Evolutionary conservation across 345 rosid genomes (phyloP).

Genomic region (Eucalyptus regnans): DNA sequence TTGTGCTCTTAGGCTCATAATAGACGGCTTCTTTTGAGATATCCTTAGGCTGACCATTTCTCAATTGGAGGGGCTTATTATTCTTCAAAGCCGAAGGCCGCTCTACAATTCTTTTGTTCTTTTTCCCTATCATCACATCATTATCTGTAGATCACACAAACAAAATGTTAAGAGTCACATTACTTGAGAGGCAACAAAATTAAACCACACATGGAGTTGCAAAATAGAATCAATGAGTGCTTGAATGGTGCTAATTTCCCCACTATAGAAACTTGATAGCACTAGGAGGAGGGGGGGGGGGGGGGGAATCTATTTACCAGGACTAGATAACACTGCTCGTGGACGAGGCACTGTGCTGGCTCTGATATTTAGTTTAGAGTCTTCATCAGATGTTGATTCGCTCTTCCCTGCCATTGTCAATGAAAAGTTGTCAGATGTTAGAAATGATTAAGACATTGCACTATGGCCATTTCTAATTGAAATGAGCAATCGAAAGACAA

Average conservation of each 20-base stretch:
- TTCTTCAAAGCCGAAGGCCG: conserved; percentile 12
- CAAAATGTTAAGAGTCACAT: background rate
- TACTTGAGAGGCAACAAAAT: background rate
- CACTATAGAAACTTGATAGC: background rate
- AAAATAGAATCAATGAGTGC: background rate
- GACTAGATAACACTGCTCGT: conserved; percentile 66
- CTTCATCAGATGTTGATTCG: conserved; percentile 3
- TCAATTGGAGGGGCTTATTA: conserved; percentile 4
- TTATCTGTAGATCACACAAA: conserved; percentile 16
- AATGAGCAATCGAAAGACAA: background rate
- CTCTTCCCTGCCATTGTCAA: conserved; percentile 17
- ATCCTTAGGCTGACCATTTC: conserved; percentile 14
- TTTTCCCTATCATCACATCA: conserved; percentile 39
- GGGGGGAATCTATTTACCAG: conserved; percentile 21
- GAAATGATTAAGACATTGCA: background rate
- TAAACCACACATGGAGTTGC: background rate
- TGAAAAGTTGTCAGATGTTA: background rate
- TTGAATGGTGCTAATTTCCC: background rate
- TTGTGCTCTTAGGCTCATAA: background rate
- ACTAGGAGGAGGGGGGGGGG: background rate
- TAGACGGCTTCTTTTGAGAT: background rate
- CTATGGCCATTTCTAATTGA: background rate
- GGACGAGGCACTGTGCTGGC: conserved; percentile 43
- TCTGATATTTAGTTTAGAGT: conserved; percentile 28
- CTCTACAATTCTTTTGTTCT: conserved; percentile 10